Evolutionary conservation across 176 grass and related monocot genomes (phyloP).

Genomic region (Ensete glaucum): DNA sequence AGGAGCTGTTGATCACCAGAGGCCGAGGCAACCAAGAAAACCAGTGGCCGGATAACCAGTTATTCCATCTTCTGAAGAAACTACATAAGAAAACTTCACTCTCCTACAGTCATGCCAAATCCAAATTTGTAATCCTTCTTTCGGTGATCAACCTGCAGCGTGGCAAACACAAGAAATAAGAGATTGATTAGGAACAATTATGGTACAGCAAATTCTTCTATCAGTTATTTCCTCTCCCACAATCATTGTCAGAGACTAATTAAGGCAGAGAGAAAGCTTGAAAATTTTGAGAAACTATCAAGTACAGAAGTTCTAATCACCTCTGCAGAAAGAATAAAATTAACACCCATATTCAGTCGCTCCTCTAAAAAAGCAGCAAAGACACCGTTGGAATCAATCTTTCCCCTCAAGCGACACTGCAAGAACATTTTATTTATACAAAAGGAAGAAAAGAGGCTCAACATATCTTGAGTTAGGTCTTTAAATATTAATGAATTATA

Average conservation of each 20-base stretch:
- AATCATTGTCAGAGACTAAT: background rate
- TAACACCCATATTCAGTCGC: slow-evolving; percentile 24
- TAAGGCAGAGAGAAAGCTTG: background rate
- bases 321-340: slow-evolving; percentile 68
- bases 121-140: slow-evolving; percentile 84
- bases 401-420: slow-evolving; percentile 64
- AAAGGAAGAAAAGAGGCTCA: no score
- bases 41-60: background rate
- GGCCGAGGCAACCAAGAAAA: background rate
- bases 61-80: background rate
- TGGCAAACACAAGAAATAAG: no score
- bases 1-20: no score
- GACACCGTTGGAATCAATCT: slow-evolving; percentile 47
- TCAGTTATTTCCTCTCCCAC: background rate
- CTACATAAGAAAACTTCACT: slow-evolving; percentile 21
- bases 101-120: slow-evolving; percentile 50
- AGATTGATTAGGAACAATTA: background rate
- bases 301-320: slow-evolving; percentile 19
- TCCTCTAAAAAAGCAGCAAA: slow-evolving; percentile 68
- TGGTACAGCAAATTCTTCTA: no score
- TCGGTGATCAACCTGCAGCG: slow-evolving; percentile 64
- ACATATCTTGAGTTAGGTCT: background rate
- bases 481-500: background rate
- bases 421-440: slow-evolving; percentile 8
- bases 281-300: background rate